Evolutionary conservation across 768 basidiomycete genomes (phyloP).

Genomic region (Cyathus striatus): DNA sequence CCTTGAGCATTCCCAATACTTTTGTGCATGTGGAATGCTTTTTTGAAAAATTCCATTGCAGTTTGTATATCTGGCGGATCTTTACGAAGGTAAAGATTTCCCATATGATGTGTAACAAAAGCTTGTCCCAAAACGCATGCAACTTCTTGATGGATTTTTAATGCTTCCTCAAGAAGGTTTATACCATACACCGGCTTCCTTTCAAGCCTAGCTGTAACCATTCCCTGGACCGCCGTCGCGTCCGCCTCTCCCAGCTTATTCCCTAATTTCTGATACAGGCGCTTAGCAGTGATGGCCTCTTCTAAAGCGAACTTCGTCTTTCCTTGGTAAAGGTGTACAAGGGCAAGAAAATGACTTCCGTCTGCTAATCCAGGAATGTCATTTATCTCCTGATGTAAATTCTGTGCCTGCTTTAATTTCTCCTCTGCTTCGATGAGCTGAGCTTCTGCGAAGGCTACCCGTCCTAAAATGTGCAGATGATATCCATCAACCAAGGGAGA

Average conservation of each 20-base stretch:
- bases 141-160: too few species aligned
- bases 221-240: neutral
- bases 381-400: neutral
- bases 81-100: too few species aligned
- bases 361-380: conserved; percentile 4
- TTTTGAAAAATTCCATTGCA: too few species aligned
- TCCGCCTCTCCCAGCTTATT: neutral
- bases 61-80: too few species aligned
- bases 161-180: too few species aligned
- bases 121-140: too few species aligned
- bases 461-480: conserved; percentile 18
- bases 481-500: conserved; percentile 16
- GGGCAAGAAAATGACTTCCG: conserved; percentile 3
- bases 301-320: neutral
- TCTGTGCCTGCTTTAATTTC: neutral
- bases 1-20: too few species aligned
- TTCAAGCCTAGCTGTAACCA: too few species aligned
- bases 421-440: conserved; percentile 3
- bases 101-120: too few species aligned
- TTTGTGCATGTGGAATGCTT: too few species aligned
- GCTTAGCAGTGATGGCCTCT: neutral
- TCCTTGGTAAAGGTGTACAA: neutral
- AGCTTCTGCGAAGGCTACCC: conserved; percentile 1
- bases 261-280: neutral
- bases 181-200: too few species aligned